phyloP scores from a whole-genome alignment of 192 early-diverging fungal genomes.

The Mortierella antarctica region DNA sequence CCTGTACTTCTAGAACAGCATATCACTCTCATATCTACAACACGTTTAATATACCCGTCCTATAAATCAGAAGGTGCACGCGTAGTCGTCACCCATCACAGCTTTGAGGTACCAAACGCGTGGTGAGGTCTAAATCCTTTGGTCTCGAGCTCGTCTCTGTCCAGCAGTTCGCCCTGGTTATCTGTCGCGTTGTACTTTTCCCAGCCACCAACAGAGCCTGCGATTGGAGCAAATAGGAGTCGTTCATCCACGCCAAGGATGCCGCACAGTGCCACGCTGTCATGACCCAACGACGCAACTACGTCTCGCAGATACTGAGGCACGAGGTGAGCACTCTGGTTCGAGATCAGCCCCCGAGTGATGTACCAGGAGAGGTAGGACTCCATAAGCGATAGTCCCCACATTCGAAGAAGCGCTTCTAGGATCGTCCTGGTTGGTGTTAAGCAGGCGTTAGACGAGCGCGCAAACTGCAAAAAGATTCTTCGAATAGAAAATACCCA shows the following conservation, averaged over 20 bases:
- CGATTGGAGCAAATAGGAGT: constrained; percentile 74
- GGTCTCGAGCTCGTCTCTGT: constrained; percentile 9
- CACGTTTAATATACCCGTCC: not conserved
- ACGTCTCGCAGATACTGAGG: constrained; percentile 51
- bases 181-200: constrained; percentile 67
- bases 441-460: not conserved
- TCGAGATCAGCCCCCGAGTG: constrained; percentile 55
- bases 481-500: not conserved
- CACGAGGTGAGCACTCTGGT: constrained; percentile 49
- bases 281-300: constrained; percentile 63
- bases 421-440: constrained; percentile 39
- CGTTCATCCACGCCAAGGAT: constrained; percentile 67
- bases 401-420: constrained; percentile 54
- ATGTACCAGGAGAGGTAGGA: constrained; percentile 65
- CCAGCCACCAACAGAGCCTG: constrained; percentile 64
- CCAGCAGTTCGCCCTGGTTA: constrained; percentile 65
- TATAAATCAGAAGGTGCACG: not conserved
- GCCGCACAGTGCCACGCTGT: constrained; percentile 59
- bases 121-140: constrained; percentile 19
- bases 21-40: not conserved
- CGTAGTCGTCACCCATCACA: constrained; percentile 3
- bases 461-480: not conserved
- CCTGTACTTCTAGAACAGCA: constrained; percentile 16
- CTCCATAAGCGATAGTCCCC: constrained; percentile 58
- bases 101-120: constrained; percentile 21